Conservation (phyloP, 2,329 filamentous ascomycete genomes). For the Botrytis medusae region DNA sequence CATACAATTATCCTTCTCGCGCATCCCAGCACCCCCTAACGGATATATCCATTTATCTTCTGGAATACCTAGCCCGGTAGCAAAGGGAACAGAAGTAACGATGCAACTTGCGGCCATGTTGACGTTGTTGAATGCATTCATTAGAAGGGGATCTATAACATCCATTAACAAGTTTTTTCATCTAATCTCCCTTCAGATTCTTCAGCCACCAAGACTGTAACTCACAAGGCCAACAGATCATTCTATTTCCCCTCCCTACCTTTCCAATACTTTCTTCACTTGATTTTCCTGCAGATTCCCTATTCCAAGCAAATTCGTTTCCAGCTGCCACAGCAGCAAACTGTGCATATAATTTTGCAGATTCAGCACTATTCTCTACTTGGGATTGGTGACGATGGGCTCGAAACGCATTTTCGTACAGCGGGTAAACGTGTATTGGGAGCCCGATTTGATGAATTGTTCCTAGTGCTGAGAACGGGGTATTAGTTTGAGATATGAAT, state of each 20-base stretch:
- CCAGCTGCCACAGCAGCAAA: constrained; percentile 57
- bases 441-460: constrained; percentile 58
- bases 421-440: constrained; percentile 65
- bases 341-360: constrained; percentile 57
- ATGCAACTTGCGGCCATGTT: constrained; percentile 63
- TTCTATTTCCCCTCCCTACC: constrained; percentile 57
- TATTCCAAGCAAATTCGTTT: constrained; percentile 58
- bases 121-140: constrained; percentile 71
- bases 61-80: constrained; percentile 54
- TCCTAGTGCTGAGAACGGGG: constrained; percentile 48
- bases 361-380: constrained; percentile 57
- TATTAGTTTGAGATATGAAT: background rate
- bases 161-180: constrained; percentile 23
- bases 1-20: constrained; percentile 56
- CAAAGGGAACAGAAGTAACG: constrained; percentile 57
- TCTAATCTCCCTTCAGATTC: rapidly evolving
- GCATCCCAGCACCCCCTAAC: constrained; percentile 61
- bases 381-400: constrained; percentile 56
- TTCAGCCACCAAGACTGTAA: constrained; percentile 12
- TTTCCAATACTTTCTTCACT: constrained; percentile 53
- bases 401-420: constrained; percentile 65
- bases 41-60: constrained; percentile 62
- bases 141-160: constrained; percentile 59
- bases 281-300: constrained; percentile 45
- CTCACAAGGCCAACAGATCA: constrained; percentile 68